phyloP scores from a whole-genome alignment of 805 yeast genomes.

The Nakazawaea ishiwadae region DNA sequence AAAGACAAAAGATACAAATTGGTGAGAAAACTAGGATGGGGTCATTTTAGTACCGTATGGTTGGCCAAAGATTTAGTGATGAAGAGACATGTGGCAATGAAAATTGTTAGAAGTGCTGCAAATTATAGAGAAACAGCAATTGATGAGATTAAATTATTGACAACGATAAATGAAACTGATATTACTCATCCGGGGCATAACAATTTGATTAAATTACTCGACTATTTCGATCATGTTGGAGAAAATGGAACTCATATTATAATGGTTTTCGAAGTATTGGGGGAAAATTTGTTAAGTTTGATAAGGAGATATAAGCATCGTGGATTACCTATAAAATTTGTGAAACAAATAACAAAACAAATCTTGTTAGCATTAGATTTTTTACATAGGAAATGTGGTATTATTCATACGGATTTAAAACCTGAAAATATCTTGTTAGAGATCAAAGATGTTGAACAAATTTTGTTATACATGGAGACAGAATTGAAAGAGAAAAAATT shows the following conservation, averaged over 20 bases:
- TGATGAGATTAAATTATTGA: constrained; percentile 83
- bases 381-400: constrained; percentile 56
- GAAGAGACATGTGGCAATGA: constrained; percentile 83
- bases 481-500: constrained; percentile 27
- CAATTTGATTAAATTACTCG: constrained; percentile 75
- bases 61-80: constrained; percentile 60
- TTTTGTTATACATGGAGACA: constrained; percentile 39
- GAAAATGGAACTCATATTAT: constrained; percentile 91
- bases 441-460: constrained; percentile 48
- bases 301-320: constrained; percentile 62
- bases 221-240: constrained; percentile 81
- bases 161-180: constrained; percentile 59
- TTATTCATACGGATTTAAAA: constrained; percentile 71
- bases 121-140: constrained; percentile 92
- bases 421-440: constrained; percentile 66
- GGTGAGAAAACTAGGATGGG: constrained; percentile 96
- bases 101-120: constrained; percentile 85
- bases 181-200: constrained; percentile 74
- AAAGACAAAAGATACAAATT: constrained; percentile 67
- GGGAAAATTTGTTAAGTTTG: constrained; percentile 85
- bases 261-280: constrained; percentile 96
- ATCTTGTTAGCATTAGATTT: constrained; percentile 51
- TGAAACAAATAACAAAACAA: constrained; percentile 54
- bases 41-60: constrained; percentile 97
- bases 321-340: constrained; percentile 46